Evolutionary conservation across 1,139 yeast genomes (phyloP).

Genomic region (Wickerhamomyces sp.): DNA sequence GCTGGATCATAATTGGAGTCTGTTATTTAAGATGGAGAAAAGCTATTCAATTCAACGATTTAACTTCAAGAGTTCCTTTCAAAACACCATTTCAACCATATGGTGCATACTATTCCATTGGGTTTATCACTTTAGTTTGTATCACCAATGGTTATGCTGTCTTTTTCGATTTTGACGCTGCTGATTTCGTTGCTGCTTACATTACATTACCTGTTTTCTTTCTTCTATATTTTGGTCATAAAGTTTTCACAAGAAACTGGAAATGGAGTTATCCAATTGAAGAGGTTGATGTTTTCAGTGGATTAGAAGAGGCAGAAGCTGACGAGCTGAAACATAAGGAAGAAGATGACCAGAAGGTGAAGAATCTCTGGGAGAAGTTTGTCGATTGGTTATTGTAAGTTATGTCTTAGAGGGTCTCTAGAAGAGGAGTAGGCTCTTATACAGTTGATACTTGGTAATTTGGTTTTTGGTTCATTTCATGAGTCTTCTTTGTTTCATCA

Average conservation of each 20-base stretch:
- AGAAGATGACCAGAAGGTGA: background rate
- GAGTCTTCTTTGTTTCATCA: background rate
- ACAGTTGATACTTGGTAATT: no score
- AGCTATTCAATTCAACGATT: constrained; percentile 43
- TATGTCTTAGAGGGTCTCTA: no score
- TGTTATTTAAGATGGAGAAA: constrained; percentile 56
- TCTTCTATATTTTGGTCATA: constrained; percentile 51
- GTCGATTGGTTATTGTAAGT: constrained; percentile 21
- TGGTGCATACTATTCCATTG: constrained; percentile 49
- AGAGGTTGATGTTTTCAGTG: constrained; percentile 48
- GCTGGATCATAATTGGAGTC: constrained; percentile 50
- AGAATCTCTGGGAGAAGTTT: constrained; percentile 18
- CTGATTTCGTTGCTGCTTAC: constrained; percentile 59
- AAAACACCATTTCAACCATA: constrained; percentile 48
- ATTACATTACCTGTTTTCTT: constrained; percentile 61
- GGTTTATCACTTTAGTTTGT: constrained; percentile 38
- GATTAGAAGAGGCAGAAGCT: constrained; percentile 46
- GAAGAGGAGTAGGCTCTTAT: no score
- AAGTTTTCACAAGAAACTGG: constrained; percentile 45
- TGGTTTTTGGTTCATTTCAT: no score
- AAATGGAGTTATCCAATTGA: constrained; percentile 27
- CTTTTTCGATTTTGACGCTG: constrained; percentile 57
- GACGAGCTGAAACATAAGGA: background rate
- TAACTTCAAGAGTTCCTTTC: constrained; percentile 24
- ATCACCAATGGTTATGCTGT: constrained; percentile 59